phyloP scores from a whole-genome alignment of 2,329 filamentous ascomycete species.

The Aspergillus viridinutans region DNA sequence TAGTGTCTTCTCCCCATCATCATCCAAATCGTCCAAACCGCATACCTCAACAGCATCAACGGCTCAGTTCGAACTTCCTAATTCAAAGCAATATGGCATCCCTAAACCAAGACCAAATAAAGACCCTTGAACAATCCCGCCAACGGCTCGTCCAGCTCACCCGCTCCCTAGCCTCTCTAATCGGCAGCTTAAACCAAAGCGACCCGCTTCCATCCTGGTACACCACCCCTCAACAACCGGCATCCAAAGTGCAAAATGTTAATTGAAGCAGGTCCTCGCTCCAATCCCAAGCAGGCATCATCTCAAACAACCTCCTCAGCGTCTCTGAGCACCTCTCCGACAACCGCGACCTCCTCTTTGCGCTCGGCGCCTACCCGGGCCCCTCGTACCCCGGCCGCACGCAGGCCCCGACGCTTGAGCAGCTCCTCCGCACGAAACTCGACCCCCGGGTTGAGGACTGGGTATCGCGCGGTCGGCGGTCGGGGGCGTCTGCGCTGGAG shows the following conservation, averaged over 20 bases:
- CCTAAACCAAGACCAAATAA: constrained; percentile 44
- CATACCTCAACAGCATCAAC: neutral
- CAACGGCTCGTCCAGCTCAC: constrained; percentile 65
- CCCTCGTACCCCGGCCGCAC: constrained; percentile 69
- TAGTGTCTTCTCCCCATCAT: neutral
- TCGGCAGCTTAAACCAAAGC: constrained; percentile 56
- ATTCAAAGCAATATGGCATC: constrained; percentile 29
- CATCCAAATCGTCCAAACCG: neutral
- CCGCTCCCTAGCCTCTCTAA: constrained; percentile 63
- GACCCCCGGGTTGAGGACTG: constrained; percentile 73
- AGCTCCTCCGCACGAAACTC: constrained; percentile 76
- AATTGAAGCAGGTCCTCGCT: constrained; percentile 57
- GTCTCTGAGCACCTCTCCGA: constrained; percentile 63
- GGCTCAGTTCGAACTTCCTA: neutral
- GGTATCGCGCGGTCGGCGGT: constrained; percentile 54
- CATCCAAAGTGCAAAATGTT: neutral
- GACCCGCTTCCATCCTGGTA: constrained; percentile 67
- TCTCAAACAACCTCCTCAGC: constrained; percentile 65
- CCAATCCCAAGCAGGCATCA: constrained; percentile 66
- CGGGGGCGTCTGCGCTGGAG: constrained; percentile 7
- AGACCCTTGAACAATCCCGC: constrained; percentile 66
- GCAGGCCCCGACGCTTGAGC: constrained; percentile 57
- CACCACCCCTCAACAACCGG: constrained; percentile 15
- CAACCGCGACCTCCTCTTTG: constrained; percentile 63
- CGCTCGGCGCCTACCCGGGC: constrained; percentile 69